These are phyloP conservation scores for Barbatosphaeria neglecta DNA, from an alignment of 495 filamentous ascomycete species.

Conservation along the genomic window DNA sequence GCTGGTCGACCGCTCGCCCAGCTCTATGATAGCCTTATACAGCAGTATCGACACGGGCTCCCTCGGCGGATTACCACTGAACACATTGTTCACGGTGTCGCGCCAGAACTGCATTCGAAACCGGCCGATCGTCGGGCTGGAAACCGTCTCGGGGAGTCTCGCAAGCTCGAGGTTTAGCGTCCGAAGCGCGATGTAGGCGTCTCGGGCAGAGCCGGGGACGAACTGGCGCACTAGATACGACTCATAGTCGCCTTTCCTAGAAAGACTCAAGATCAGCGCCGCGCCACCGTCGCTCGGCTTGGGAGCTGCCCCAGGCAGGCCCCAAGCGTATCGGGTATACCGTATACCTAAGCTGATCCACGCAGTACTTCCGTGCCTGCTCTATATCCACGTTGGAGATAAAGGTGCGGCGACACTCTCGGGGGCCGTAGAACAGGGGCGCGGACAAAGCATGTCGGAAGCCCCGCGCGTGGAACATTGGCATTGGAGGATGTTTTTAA, in stretches of 20 bases:
- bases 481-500: too few species aligned
- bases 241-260: slow-evolving; percentile 54
- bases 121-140: slow-evolving; percentile 64
- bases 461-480: slow-evolving; percentile 9
- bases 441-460: slow-evolving; percentile 9
- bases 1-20: slow-evolving; percentile 38
- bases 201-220: slow-evolving; percentile 55
- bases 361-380: slow-evolving; percentile 36
- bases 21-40: slow-evolving; percentile 51
- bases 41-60: slow-evolving; percentile 86
- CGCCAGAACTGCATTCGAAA: slow-evolving; percentile 94
- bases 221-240: slow-evolving; percentile 80
- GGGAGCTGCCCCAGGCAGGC: too few species aligned
- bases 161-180: slow-evolving; percentile 89
- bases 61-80: slow-evolving; percentile 63
- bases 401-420: slow-evolving; percentile 7
- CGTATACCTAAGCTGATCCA: slow-evolving; percentile 32
- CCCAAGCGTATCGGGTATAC: neutral
- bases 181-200: slow-evolving; percentile 82
- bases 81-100: slow-evolving; percentile 62
- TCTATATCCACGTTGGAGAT: slow-evolving; percentile 22
- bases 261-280: too few species aligned
- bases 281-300: too few species aligned
- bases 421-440: slow-evolving; percentile 2
- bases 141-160: slow-evolving; percentile 75